Evolutionary conservation across 768 basidiomycete species (phyloP), one percentile per base, ranked within the genome.

Genomic region (Phallus indusiatus): DNA sequence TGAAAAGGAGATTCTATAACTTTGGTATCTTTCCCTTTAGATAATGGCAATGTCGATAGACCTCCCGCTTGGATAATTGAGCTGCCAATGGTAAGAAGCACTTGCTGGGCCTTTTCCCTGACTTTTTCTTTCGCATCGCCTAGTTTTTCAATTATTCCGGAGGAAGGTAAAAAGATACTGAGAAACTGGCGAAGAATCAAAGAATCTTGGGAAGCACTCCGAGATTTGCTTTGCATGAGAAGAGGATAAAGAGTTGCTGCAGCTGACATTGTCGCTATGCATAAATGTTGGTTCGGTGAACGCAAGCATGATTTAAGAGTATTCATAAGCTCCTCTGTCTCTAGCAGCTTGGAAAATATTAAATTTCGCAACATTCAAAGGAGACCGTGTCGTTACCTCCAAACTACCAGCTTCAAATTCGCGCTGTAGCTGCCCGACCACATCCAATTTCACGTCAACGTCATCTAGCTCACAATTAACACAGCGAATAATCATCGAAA

Each of bases 121-220:
- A 83, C 75, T 62, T 77, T 79, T 69, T 90, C 88, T 64, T 84
- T 86, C 47, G 68, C 66, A 68, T 94, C 92, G 24, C 90, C 90
- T 16, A 94, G 78, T 52, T 89, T 82, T 66, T 94, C 92, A 59
- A 94, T 75, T 20, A 92, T 75, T 46, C 88, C 90, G 47, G 88
- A 88, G 1, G 85, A 66, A 24, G 90, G 82, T 34, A 92, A 75
- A 68, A 94, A 85, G 10, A 87, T 78, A 52, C 69, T 68, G 58
- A 94, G 73, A 49, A 82, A 78, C 61, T 84, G 81, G 54, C 90
- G 88, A 46, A 94, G 80, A 18, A 78, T 75, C 53, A 75, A 70
- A 33, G 76, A 69, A 68, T 88, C 85, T 33, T 81, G 68, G 42
- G 77, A 67, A 22, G 76, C 69, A 20, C 78, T 72, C 21, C 73